Evolutionary conservation across 1,284 basidiomycete species (phyloP).

Genomic region (Cystobasidium sp.): DNA sequence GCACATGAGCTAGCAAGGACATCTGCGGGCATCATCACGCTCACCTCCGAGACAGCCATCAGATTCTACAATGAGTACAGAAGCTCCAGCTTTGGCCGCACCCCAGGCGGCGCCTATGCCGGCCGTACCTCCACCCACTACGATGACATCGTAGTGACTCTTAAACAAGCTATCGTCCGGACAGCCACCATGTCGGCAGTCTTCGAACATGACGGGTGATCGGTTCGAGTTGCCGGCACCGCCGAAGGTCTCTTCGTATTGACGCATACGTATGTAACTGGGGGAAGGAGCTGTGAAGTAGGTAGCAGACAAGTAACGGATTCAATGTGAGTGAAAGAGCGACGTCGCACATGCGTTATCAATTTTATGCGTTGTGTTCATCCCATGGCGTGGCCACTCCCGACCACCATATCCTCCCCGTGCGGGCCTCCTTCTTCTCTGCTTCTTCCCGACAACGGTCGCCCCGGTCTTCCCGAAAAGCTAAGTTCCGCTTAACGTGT

Average conservation of each 20-base stretch:
- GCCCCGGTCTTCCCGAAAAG: no score
- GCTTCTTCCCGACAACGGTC: no score
- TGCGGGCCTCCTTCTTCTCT: no score
- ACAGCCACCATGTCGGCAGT: background rate
- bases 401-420: no score
- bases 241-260: background rate
- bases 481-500: no score
- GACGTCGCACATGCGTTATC: no score
- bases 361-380: no score
- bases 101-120: conserved; percentile 1
- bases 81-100: background rate
- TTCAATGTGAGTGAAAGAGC: no score
- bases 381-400: no score
- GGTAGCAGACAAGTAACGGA: no score
- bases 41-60: background rate
- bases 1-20: background rate
- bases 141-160: conserved; percentile 12
- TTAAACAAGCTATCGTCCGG: background rate
- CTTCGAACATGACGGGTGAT: background rate
- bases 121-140: background rate
- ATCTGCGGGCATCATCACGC: background rate
- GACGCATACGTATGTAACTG: no score
- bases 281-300: no score
- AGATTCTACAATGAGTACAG: background rate
- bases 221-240: background rate